Conservation (phyloP, 108 stramenopile genomes). For the Nannochloropsis gaditana region DNA sequence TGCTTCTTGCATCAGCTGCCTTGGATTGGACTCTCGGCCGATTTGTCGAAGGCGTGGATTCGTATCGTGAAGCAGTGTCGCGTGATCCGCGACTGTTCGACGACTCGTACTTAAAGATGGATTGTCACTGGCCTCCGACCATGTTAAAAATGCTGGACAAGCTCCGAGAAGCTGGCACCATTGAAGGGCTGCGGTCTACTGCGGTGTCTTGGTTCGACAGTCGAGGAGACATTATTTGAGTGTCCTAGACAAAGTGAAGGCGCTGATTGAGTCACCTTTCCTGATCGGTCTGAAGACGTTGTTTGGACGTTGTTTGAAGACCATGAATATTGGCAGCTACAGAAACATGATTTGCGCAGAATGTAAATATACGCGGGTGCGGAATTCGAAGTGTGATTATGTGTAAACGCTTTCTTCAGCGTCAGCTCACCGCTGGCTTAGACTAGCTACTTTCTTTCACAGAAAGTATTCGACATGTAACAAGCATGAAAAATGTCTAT, state of each 20-base stretch:
- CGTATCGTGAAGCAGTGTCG: background rate
- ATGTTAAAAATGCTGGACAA: conserved; percentile 5
- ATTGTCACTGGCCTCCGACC: conserved; percentile 6
- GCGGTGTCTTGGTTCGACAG: conserved; percentile 17
- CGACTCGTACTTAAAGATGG: background rate
- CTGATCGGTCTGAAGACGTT: background rate
- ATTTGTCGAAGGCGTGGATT: background rate
- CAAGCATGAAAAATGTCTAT: no score
- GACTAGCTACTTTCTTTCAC: no score
- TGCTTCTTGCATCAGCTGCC: background rate
- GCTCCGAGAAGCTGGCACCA: background rate
- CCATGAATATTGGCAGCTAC: background rate
- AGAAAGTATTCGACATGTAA: no score
- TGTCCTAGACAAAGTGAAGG: background rate
- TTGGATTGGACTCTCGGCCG: background rate
- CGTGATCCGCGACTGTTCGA: background rate
- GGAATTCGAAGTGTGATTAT: no score
- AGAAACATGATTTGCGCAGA: background rate
- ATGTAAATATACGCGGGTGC: background rate
- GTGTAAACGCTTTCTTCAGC: no score
- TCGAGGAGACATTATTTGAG: background rate
- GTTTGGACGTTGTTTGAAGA: background rate
- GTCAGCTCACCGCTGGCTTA: no score
- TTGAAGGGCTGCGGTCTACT: background rate
- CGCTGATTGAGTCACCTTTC: background rate